Evolutionary conservation across 345 rosid genomes (phyloP).

Genomic region (Eutrema japonicum): DNA sequence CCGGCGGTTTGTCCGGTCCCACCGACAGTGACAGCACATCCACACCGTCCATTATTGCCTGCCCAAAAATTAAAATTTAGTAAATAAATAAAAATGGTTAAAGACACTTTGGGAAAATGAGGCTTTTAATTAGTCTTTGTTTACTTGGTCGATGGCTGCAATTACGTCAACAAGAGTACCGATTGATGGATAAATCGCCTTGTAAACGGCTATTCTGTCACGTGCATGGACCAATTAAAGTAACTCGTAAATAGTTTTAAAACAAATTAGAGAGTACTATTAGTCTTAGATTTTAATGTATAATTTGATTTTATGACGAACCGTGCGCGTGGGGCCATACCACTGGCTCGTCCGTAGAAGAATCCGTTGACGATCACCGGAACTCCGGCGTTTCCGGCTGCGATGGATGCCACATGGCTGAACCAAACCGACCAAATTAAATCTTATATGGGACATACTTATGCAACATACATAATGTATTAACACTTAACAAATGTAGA

Average conservation of each 20-base stretch:
- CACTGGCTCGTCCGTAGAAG: slow-evolving; percentile 74
- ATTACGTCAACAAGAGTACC: slow-evolving; percentile 80
- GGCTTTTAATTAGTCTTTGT: no score
- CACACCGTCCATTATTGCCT: slow-evolving; percentile 78
- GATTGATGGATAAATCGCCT: slow-evolving; percentile 76
- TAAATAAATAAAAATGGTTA: no score
- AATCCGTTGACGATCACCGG: slow-evolving; percentile 75
- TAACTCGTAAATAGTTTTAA: background rate
- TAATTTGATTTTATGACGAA: slow-evolving; percentile 31
- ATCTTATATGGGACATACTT: background rate
- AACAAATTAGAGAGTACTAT: background rate
- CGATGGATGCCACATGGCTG: slow-evolving; percentile 86
- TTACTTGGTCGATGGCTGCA: slow-evolving; percentile 91
- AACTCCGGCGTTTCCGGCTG: slow-evolving; percentile 80
- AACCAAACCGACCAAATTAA: slow-evolving; percentile 21
- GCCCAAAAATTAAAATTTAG: background rate
- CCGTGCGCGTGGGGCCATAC: slow-evolving; percentile 92
- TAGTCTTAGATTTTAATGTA: background rate
- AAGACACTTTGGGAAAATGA: no score
- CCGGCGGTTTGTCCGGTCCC: slow-evolving; percentile 81
- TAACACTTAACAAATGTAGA: background rate
- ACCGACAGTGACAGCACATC: slow-evolving; percentile 66
- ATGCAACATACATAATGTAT: background rate
- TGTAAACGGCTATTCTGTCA: slow-evolving; percentile 78
- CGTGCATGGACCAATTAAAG: background rate